Conservation (phyloP, 345 rosid species). For the Citrus australasica region DNA sequence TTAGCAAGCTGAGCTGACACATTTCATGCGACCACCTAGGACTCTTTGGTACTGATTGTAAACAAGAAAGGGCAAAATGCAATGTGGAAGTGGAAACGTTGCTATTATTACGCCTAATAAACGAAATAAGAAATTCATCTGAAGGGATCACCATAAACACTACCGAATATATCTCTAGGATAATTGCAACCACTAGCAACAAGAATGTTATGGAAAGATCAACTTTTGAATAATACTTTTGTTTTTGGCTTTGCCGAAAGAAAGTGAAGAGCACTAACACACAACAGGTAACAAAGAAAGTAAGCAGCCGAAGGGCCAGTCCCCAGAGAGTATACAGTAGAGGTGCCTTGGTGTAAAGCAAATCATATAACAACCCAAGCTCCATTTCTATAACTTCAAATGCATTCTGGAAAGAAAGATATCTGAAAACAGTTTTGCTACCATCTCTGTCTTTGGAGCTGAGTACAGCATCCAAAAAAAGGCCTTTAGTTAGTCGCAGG, state of each 20-base stretch:
- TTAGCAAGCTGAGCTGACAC: not conserved
- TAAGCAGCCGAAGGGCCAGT: slow-evolving; percentile 3
- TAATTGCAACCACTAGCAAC: slow-evolving; percentile 30
- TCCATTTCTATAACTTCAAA: slow-evolving; percentile 39
- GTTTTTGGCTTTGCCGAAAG: not conserved
- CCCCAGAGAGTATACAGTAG: slow-evolving; percentile 20
- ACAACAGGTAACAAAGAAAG: not conserved
- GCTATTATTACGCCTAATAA: not conserved
- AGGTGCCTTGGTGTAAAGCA: slow-evolving; percentile 32
- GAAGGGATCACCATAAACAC: not conserved
- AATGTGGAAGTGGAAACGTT: too few species aligned
- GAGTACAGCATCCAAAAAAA: slow-evolving; percentile 7
- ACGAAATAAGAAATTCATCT: not conserved
- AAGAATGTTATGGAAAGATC: slow-evolving; percentile 34
- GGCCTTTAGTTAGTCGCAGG: slow-evolving; percentile 13
- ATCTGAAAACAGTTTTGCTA: not conserved
- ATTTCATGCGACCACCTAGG: not conserved
- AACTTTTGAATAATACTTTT: not conserved
- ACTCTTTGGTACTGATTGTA: not conserved
- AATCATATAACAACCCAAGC: slow-evolving; percentile 38
- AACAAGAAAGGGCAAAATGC: too few species aligned
- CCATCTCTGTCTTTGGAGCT: not conserved
- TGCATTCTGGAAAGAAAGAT: slow-evolving; percentile 1
- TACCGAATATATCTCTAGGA: slow-evolving; percentile 21
- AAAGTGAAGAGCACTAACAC: slow-evolving; percentile 13